Evolutionary conservation across 2,329 filamentous ascomycete species (phyloP), one percentile per base, ranked within the genome.

Genomic region (Xylaria sp.): DNA sequence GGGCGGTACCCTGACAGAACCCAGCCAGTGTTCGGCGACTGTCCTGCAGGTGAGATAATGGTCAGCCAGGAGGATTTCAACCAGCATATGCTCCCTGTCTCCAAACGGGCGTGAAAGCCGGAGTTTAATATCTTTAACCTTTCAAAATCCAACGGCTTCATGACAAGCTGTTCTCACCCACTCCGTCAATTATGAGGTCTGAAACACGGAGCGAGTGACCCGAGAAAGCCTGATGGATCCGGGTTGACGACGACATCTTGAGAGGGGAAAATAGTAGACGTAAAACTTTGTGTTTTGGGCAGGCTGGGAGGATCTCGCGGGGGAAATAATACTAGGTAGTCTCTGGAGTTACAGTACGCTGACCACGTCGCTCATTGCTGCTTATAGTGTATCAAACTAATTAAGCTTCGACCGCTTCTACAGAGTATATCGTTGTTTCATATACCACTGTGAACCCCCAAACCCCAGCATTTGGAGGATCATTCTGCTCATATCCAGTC

Each of bases 51-150:
- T 67, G 44, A 58, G 64, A 69, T 44, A 38, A 59, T 61, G 44
- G 51, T 68, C 62, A 62, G 53, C 61, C 53, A 68, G 61, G 61
- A 70, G 68, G 68, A 68, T 68, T 61, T 49, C 33, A 5, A 56
- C 65, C 61, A 65, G 42, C 63, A 59, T 49, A 40, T 38, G 54
- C 33, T 53, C 57, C 67, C 60, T 64, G 60, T 64, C 64, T 59
- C 64, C 60, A 67, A 65, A 65, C 61, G 23, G 54, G 20, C 36
- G 48, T 26, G 65, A 26, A 40, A 57, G 59, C 67, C 48, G 49
- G 33, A 44, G 46, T 28, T 36, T n/a, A 42, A 44, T 31, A n/a
- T 51, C 23, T 38, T 62, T 23, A 42, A 48, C 51, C 56, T 48
- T 23, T 58, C 48, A 36, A 56, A 61, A 26, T 31, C 51, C 17